Conservation (phyloP, 139 green algal species). For the Spirogloea muscicola region DNA sequence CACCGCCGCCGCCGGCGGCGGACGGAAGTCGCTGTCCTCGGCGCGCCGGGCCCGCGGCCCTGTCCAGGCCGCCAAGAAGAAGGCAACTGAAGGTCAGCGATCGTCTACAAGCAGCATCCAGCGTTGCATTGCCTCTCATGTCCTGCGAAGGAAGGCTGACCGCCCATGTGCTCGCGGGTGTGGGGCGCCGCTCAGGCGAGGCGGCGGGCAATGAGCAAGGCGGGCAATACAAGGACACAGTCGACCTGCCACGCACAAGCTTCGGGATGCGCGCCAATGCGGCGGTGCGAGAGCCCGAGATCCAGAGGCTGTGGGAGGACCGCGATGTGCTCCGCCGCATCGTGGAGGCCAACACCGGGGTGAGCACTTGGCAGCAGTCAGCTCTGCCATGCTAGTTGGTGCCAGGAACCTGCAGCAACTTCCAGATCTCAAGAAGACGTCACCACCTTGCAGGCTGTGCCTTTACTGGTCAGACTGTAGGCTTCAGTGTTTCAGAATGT, state of each 20-base stretch:
- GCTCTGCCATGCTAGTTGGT: no score
- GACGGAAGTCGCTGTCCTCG: no score
- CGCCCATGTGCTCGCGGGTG: neutral
- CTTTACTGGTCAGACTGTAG: neutral
- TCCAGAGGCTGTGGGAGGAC: slow-evolving; percentile 83
- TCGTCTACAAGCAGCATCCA: neutral
- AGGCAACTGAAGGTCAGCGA: neutral
- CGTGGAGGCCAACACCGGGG: neutral
- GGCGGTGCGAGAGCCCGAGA: slow-evolving; percentile 80
- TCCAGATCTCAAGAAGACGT: neutral
- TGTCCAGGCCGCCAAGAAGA: slow-evolving; percentile 19
- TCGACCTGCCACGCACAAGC: slow-evolving; percentile 78
- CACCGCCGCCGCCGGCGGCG: no score
- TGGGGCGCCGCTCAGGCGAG: neutral
- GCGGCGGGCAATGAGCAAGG: slow-evolving; percentile 8
- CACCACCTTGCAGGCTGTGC: neutral
- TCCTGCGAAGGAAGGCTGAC: neutral
- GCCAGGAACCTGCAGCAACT: neutral
- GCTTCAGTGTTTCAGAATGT: neutral
- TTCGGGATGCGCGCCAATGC: slow-evolving; percentile 93
- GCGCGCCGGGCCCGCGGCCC: slow-evolving; percentile 4
- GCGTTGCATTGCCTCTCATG: neutral
- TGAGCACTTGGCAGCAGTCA: slow-evolving; percentile 54
- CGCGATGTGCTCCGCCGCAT: slow-evolving; percentile 71
- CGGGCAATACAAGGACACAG: slow-evolving; percentile 61